Conservation (phyloP, 2,329 filamentous ascomycete species). For the Colletotrichum eleusines region DNA sequence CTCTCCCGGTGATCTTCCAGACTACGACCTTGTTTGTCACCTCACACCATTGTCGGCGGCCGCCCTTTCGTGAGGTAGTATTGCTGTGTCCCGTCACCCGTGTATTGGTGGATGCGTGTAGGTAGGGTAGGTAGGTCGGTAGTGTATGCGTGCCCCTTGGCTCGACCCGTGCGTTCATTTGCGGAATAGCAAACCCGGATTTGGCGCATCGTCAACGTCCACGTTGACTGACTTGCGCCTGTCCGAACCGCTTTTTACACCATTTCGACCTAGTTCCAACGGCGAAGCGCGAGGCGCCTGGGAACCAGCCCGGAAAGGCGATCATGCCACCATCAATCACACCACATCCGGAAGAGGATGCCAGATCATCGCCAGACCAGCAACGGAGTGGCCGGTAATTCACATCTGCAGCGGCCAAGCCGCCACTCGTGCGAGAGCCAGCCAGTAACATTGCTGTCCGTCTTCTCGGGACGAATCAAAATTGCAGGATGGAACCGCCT, state of each 20-base stretch:
- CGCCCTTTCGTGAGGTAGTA: slow-evolving; percentile 3
- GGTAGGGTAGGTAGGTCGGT: too few species aligned
- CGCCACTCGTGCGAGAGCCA: slow-evolving; percentile 30
- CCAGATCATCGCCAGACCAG: slow-evolving; percentile 35
- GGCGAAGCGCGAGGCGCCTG: slow-evolving; percentile 37
- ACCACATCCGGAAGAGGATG: slow-evolving; percentile 27
- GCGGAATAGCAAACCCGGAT: not conserved
- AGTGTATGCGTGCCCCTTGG: not conserved
- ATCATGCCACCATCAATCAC: slow-evolving; percentile 39
- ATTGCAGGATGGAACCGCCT: slow-evolving; percentile 33
- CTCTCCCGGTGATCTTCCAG: slow-evolving; percentile 28
- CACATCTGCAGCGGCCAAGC: slow-evolving; percentile 42
- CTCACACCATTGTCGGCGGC: slow-evolving; percentile 23
- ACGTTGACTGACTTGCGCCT: slow-evolving; percentile 16
- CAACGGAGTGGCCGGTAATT: slow-evolving; percentile 38
- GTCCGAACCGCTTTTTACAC: not conserved
- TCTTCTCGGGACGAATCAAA: slow-evolving; percentile 39
- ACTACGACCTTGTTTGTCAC: slow-evolving; percentile 11
- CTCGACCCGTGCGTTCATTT: not conserved
- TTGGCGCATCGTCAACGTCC: slow-evolving; percentile 5
- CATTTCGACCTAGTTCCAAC: slow-evolving; percentile 3
- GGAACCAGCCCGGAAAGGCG: slow-evolving; percentile 15
- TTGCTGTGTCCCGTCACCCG: not conserved
- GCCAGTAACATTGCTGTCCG: slow-evolving; percentile 35
- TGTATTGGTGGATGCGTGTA: too few species aligned